A percentile compares a stretch with the other conserved stretches of the same genome.
These are phyloP conservation scores for Dryas alaskensis DNA, from an alignment of 306 rosid species.

Conservation along the genomic window DNA sequence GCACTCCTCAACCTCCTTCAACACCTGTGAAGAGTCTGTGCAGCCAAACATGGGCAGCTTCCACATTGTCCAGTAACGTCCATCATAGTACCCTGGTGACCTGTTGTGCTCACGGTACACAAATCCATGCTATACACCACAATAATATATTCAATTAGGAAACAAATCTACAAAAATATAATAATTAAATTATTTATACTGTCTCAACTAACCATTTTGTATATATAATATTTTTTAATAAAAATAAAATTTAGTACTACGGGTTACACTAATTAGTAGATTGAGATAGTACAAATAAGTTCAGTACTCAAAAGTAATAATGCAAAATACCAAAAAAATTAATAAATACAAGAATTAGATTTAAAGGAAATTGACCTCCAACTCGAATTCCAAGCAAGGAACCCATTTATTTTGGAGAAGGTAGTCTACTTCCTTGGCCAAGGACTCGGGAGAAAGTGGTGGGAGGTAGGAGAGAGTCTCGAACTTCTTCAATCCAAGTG, in stretches of 20 bases:
- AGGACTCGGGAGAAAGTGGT: fast-evolving
- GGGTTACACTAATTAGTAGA: too few relatives aligned
- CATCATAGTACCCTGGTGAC: conserved; percentile 78
- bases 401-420: conserved; percentile 51
- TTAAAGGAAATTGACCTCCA: conserved; percentile 26
- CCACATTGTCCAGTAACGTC: conserved; percentile 86
- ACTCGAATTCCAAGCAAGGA: conserved; percentile 73
- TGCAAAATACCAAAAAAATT: too few relatives aligned
- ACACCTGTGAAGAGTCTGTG: conserved; percentile 52
- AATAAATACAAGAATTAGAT: neutral
- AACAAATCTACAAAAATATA: too few relatives aligned
- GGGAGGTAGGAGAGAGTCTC: conserved; percentile 90
- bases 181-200: too few relatives aligned
- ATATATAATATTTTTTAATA: too few relatives aligned
- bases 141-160: neutral
- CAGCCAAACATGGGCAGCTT: conserved; percentile 74
- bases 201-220: too few relatives aligned
- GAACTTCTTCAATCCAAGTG: conserved; percentile 52
- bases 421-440: conserved; percentile 57
- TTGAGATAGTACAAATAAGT: too few relatives aligned
- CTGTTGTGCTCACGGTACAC: conserved; percentile 50
- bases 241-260: too few relatives aligned
- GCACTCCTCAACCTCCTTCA: conserved; percentile 45
- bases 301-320: too few relatives aligned
- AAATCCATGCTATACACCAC: conserved; percentile 28